Evolutionary conservation across 371 early-diverging fungal species (phyloP).

Genomic region (Zychaea mexicana): DNA sequence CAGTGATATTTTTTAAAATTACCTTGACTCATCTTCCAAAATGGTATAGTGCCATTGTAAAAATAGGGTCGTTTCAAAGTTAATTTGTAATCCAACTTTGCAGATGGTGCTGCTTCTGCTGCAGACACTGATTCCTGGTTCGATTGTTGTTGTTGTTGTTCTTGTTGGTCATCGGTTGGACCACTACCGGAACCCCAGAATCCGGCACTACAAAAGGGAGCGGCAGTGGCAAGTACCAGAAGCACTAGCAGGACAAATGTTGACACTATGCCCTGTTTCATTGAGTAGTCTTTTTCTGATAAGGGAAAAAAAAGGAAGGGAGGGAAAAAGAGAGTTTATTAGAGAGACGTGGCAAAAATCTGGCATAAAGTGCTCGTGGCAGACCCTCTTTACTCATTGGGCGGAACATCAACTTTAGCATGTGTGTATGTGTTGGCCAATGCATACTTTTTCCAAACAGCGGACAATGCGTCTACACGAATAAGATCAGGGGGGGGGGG

Average conservation of each 20-base stretch:
- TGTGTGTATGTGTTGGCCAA: too few species aligned
- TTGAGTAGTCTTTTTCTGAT: too few species aligned
- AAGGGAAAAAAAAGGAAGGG: background rate
- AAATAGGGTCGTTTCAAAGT: conserved; percentile 68
- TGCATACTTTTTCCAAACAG: too few species aligned
- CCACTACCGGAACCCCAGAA: background rate
- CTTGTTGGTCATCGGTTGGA: background rate
- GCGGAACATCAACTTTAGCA: too few species aligned
- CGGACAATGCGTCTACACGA: too few species aligned
- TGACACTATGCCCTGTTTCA: background rate
- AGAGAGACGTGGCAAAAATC: too few species aligned
- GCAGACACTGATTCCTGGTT: too few species aligned
- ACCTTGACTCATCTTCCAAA: conserved; percentile 58
- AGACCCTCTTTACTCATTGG: too few species aligned
- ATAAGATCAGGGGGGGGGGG: too few species aligned
- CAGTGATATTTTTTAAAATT: conserved; percentile 8
- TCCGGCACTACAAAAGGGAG: background rate
- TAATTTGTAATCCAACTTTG: conserved; percentile 65
- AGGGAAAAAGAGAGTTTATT: background rate
- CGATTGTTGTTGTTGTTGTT: background rate
- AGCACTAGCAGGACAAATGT: background rate
- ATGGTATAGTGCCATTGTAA: conserved; percentile 58
- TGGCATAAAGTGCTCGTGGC: too few species aligned
- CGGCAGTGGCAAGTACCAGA: background rate
- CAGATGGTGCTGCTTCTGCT: conserved; percentile 26